Conservation (phyloP, 2,329 filamentous ascomycete species). For the Blastomyces gilchristii region DNA sequence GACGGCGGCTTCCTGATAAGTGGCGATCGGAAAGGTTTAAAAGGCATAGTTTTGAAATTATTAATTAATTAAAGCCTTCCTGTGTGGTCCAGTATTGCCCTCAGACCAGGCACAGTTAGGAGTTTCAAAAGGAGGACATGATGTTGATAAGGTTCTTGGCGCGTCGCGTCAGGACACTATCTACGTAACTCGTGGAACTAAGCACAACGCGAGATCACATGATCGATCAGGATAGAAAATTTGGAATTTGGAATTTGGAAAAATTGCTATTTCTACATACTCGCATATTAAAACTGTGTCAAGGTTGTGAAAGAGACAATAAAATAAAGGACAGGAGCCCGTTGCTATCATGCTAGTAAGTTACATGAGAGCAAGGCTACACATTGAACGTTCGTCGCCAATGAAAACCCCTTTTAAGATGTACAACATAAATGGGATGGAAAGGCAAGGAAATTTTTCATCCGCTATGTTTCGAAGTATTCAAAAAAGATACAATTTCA, state of each 20-base stretch:
- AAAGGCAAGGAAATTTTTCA: not conserved
- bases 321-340: not conserved
- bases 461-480: not conserved
- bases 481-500: not conserved
- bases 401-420: no score
- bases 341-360: not conserved
- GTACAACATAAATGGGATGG: not conserved
- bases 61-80: not conserved
- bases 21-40: constrained; percentile 39
- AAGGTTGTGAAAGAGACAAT: not conserved
- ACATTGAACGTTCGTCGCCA: no score
- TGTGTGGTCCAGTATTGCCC: not conserved
- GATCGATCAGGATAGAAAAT: not conserved
- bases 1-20: constrained; percentile 27
- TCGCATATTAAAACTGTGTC: not conserved
- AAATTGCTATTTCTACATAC: not conserved
- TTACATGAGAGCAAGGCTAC: no score
- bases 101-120: not conserved
- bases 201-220: constrained; percentile 3
- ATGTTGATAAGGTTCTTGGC: not conserved
- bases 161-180: constrained; percentile 1
- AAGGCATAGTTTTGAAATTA: constrained; percentile 26
- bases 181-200: not conserved
- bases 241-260: not conserved
- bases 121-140: not conserved